A percentile compares a stretch with the other conserved stretches of the same genome.
These are phyloP conservation scores for Dryadomyces quercus-mongolicae DNA, from an alignment of 2,329 filamentous ascomycete genomes.

Conservation along the genomic window DNA sequence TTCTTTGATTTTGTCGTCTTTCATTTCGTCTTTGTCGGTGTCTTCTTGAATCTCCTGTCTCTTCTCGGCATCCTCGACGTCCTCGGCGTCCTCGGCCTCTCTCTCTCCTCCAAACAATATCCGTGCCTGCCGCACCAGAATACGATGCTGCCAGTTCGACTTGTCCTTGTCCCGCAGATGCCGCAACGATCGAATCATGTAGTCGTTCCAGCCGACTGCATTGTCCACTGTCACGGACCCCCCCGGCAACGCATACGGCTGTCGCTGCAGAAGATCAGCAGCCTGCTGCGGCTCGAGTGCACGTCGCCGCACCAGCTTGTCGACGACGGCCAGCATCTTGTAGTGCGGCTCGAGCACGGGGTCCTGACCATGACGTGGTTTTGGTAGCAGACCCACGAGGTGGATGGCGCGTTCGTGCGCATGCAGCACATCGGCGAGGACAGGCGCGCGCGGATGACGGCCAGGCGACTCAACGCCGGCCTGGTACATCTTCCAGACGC, in stretches of 20 bases:
- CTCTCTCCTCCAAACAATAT: constrained; percentile 31
- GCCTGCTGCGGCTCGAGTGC: constrained; percentile 36
- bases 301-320: constrained; percentile 60
- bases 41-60: not conserved
- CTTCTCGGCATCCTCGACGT: not conserved
- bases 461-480: constrained; percentile 28
- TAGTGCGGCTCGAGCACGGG: constrained; percentile 86
- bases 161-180: constrained; percentile 63
- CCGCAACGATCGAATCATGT: constrained; percentile 37
- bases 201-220: constrained; percentile 48
- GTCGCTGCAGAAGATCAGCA: constrained; percentile 41
- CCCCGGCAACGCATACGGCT: constrained; percentile 33
- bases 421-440: constrained; percentile 29
- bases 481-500: constrained; percentile 52
- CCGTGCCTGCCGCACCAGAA: constrained; percentile 61
- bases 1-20: too few relatives aligned
- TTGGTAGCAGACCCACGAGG: constrained; percentile 37
- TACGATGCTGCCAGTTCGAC: constrained; percentile 89
- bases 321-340: constrained; percentile 70
- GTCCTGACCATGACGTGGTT: constrained; percentile 49
- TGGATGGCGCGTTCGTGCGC: constrained; percentile 39
- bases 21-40: not conserved
- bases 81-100: not conserved
- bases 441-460: constrained; percentile 25
- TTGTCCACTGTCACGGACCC: constrained; percentile 36